Base-by-base conservation (phyloP, 257 asterid genomes). In the Nicotiana undulata region DNA sequence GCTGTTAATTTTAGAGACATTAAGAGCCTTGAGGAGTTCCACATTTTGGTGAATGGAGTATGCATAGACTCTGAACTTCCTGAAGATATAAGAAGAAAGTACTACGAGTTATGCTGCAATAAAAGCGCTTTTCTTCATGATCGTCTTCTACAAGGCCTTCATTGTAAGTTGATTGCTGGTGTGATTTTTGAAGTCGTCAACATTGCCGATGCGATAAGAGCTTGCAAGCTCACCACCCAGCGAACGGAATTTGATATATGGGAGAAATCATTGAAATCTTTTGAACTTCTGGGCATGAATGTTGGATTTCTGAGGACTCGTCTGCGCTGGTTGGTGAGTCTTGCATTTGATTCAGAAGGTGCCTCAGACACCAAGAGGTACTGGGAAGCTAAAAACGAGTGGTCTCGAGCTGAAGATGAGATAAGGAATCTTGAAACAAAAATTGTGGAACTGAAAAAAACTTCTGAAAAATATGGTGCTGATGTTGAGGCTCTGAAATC, bases 251-350 rank as follows among this genome's bases (percentile, higher is more conserved):
- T 93, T 31, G 93, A 92, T 66, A 87, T 85, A 20, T 89, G 96
- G 96, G 97, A 91, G 37, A 90, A 88, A 83, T 91, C 97, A 2
- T 67, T 93, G 65, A 84, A 87, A 85, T 91, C 97, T 12, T 91
- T 93, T 46, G 97, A 93, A 77, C 91, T 91, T 76, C 61, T 93
- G 76, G 97, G 97, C 29, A 78, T 93, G 82, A 85, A 89, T 34
- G 92, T 89, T 15, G 93, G 92, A 60, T 93, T 93, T 78, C 66
- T 93, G 63, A 85, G 89, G 10, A 84, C 90, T 12, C 94, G 97
- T 58, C 77, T 91, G 32, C 79, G 59, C 44, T 52, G 83, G 63
- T 81, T 91, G 77, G 60, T 75, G 16, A 88, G 75, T 51, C 81
- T 93, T 60, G 91, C 92, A 18, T 91, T 85, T 20, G 92, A 89